A percentile compares a stretch with the other conserved stretches of the same genome.
phyloP scores from a whole-genome alignment of 352 stramenopile genomes.

The Thalassiosira mediterranea region DNA sequence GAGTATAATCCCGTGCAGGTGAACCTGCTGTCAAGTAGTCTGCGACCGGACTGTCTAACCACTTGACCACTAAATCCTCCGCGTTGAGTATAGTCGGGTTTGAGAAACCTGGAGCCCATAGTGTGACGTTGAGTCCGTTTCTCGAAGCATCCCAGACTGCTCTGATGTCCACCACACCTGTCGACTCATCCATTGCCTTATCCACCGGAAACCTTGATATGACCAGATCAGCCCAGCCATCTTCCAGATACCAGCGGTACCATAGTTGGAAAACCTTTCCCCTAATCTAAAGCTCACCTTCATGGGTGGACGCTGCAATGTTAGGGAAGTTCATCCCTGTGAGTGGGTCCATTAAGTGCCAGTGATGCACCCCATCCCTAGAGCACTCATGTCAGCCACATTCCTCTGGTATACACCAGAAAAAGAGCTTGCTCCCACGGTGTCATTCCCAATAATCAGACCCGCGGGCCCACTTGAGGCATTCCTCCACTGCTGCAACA shows the following conservation, averaged over 20 bases:
- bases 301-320: background rate
- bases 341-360: slow-evolving; percentile 7
- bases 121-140: slow-evolving; percentile 31
- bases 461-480: background rate
- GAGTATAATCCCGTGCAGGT: slow-evolving; percentile 16
- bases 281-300: slow-evolving; percentile 13
- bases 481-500: slow-evolving; percentile 6
- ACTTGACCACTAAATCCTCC: slow-evolving; percentile 36
- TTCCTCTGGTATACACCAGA: slow-evolving; percentile 40
- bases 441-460: slow-evolving; percentile 45
- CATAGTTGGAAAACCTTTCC: slow-evolving; percentile 37
- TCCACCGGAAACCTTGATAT: slow-evolving; percentile 45
- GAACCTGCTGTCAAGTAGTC: slow-evolving; percentile 11
- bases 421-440: slow-evolving; percentile 27
- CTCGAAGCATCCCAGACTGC: slow-evolving; percentile 25
- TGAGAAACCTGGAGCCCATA: slow-evolving; percentile 24
- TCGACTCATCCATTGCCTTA: slow-evolving; percentile 30
- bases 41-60: slow-evolving; percentile 20
- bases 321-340: slow-evolving; percentile 12
- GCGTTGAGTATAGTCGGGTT: slow-evolving; percentile 14
- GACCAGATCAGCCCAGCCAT: slow-evolving; percentile 18
- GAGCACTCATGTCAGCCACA: slow-evolving; percentile 3
- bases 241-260: slow-evolving; percentile 27
- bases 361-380: slow-evolving; percentile 29
- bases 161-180: slow-evolving; percentile 18